Evolutionary conservation across 1,139 yeast species (phyloP), one percentile per base, ranked within the genome.

Genomic region (Scheffersomyces titani): DNA sequence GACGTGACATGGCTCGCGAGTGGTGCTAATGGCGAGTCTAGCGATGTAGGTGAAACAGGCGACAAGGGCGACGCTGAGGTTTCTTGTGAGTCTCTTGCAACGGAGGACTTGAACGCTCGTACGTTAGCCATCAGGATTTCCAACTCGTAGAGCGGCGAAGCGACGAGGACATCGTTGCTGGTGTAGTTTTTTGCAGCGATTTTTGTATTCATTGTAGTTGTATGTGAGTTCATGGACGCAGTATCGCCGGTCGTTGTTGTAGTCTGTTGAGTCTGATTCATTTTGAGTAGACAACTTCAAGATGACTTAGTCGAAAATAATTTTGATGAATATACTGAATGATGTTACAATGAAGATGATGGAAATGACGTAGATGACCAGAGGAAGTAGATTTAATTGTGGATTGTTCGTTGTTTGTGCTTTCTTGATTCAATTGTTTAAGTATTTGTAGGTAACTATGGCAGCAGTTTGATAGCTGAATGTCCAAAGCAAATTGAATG

Each of bases 21-120:
- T 7, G 54, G 20, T 16, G 30, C 45, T 36, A 44, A 53, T 6
- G 49, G 19, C 18, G 54, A 52, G 19, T 49, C 53, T 5, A 24
- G 46, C 16, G 52, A 20, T 9, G 51, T 30, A 19, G 57, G 51
- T 21, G 59, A 56, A 24, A 51, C 54, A 21, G 50, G 53, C 20
- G 55, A n/a, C 20, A 19, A 22, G 11, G 49, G 49, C 13, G 22
- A 46, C 5, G 20, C n/a, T 13, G 49, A 22, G 16, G 49, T 7
- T 19, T 22, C 49, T 16, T 46, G 16, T 19, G 49, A 19, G 49
- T 16, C 40, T 30, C 13, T 16, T 7, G 16, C 40, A 11, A 30
- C 40, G 3, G 40, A 11, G 40, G 40, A 16, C 40, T 30, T 30
- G 40, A 30, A 7, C 22, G 49, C 22, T 46, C 49, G 20, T 46